phyloP scores from a whole-genome alignment of 768 basidiomycete species.

The Hydnum rufescens region DNA sequence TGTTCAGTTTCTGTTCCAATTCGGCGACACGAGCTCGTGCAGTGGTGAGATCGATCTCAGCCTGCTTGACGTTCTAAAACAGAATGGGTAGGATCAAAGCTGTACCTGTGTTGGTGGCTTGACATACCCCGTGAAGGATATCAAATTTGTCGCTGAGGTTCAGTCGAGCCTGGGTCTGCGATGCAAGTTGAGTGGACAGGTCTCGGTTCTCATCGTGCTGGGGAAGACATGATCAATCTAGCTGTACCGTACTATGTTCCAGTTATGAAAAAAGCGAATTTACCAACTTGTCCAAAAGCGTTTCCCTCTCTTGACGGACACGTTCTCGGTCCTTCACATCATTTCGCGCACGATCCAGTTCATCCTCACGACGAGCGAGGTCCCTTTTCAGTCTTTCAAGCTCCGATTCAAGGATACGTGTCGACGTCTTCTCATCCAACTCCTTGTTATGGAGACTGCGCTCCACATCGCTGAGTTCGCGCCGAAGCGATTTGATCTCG shows the following conservation, averaged over 20 bases:
- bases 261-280: background rate
- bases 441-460: constrained; percentile 1
- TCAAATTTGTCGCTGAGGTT: constrained; percentile 87
- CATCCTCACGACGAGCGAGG: constrained; percentile 58
- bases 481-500: constrained; percentile 1
- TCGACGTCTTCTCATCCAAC: constrained; percentile 27
- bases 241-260: background rate
- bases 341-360: constrained; percentile 46
- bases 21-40: constrained; percentile 47
- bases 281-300: constrained; percentile 46
- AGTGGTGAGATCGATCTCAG: constrained; percentile 44
- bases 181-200: background rate
- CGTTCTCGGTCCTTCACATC: constrained; percentile 51
- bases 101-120: too few species aligned
- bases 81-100: too few species aligned
- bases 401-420: constrained; percentile 78
- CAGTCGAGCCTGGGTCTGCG: constrained; percentile 16
- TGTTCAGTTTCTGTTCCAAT: constrained; percentile 59
- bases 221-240: constrained; percentile 4
- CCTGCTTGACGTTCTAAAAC: constrained; percentile 30
- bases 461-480: constrained; percentile 12
- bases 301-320: constrained; percentile 46
- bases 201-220: background rate
- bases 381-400: constrained; percentile 74
- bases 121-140: constrained; percentile 28